Base-by-base conservation (phyloP, 1,284 basidiomycete species). In the Ceratobasidium sp. region DNA sequence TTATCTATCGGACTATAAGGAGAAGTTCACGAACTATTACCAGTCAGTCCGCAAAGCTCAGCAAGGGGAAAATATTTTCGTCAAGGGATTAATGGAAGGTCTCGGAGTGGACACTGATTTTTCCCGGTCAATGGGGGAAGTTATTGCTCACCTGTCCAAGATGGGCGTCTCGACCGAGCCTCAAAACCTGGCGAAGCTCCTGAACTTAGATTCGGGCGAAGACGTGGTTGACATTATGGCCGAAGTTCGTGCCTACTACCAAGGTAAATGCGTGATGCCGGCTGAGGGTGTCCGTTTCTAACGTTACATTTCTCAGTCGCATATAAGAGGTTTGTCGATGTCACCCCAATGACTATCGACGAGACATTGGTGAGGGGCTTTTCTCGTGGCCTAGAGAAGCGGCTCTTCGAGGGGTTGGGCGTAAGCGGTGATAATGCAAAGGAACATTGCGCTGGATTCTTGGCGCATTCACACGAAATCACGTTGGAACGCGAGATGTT, bases 211-310 rank as follows among this genome's bases (percentile, higher is more conserved):
- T 78, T 81, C 84, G 75, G 89, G 85, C 79, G 87, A 89, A 80
- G 84, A 86, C 3, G 89, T 89, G 80, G 81, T 90, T n/a, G 80
- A 85, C 33, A 84, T 89, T 44, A 88, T 89, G 87, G 88, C 89
- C 1, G 88, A 89, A 76, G 87, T 89, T 0, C 82, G 88, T 6
- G 89, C 87, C 1, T 90, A 89, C 82, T 90, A 89, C 82, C 86
- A 88, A 79, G 86, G 75, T 77, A 39, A 28, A 26, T 20, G 18
- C 15, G 39, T 53, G 2, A 20, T 44, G 28, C 23, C 3, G 3
- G 28, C 9, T 63, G 7, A 39, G 15, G 40, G 4, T 44, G 28
- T 26, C 4, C 4, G 13, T 6, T n/a, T 33, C n/a, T 18, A 18
- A 42, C 18, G 3, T 12, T 0, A 26, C 1, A 28, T 23, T 46